These are phyloP conservation scores for Metschnikowia cerradonensis DNA, from an alignment of 805 yeast species.

Conservation along the genomic window DNA sequence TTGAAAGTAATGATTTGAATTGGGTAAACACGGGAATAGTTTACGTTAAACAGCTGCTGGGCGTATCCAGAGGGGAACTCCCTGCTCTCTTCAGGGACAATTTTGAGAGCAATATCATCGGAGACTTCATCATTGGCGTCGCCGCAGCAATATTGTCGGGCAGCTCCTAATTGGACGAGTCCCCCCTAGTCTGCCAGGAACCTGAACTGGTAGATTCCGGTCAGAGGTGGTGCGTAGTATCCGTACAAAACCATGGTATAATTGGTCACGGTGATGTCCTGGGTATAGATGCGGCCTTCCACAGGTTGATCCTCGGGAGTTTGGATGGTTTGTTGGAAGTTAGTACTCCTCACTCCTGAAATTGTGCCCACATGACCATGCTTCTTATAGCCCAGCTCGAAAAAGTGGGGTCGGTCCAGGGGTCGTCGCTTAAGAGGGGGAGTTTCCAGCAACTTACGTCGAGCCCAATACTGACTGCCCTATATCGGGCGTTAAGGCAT, in stretches of 20 bases:
- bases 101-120: constrained; percentile 6
- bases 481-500: no score
- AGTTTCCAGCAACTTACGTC: neutral
- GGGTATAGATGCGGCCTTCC: neutral
- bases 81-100: constrained; percentile 10
- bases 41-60: neutral
- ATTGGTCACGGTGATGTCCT: neutral
- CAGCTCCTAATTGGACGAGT: neutral
- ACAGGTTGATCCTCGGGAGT: neutral
- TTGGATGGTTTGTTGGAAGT: neutral
- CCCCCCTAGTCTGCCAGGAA: neutral
- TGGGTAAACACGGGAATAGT: neutral
- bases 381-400: neutral
- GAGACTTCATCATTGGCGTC: constrained; percentile 8
- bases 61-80: constrained; percentile 2
- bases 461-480: neutral
- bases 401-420: constrained; percentile 2
- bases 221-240: neutral
- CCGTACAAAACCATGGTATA: neutral
- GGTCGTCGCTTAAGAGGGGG: neutral
- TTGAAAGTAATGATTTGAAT: neutral
- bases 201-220: neutral
- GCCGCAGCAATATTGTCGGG: constrained; percentile 6
- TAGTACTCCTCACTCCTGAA: neutral
- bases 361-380: neutral